Evolutionary conservation across 345 rosid genomes (phyloP).

Genomic region (Murraya koenigii): DNA sequence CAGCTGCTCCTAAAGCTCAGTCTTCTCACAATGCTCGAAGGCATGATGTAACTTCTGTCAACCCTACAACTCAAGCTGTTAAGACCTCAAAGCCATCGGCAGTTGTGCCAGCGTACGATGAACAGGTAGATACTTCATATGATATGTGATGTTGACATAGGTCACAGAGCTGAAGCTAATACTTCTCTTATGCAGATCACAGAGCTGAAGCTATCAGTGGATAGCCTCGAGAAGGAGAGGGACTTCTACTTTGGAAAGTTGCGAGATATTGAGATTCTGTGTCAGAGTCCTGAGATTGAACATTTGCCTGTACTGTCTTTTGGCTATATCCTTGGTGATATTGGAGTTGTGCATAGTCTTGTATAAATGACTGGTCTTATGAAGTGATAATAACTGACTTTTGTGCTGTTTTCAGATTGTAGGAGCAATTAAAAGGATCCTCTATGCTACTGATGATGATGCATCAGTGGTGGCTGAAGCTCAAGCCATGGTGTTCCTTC

Average conservation of each 20-base stretch:
- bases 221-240: conserved; percentile 95
- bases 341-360: not conserved
- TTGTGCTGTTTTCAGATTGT: conserved; percentile 51
- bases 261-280: conserved; percentile 86
- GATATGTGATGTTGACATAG: not conserved
- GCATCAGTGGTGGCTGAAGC: conserved; percentile 65
- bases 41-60: conserved; percentile 45
- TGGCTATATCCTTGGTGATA: not conserved
- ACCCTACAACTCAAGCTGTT: conserved; percentile 42
- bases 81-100: conserved; percentile 52
- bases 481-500: conserved; percentile 56
- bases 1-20: conserved; percentile 56
- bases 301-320: conserved; percentile 49
- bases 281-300: conserved; percentile 69
- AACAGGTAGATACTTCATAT: conserved; percentile 46
- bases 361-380: not conserved
- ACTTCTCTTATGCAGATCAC: conserved; percentile 57
- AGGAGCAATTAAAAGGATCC: conserved; percentile 68
- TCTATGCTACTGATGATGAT: conserved; percentile 77
- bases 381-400: not conserved
- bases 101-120: conserved; percentile 67
- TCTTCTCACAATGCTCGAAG: conserved; percentile 61
- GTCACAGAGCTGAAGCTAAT: conserved; percentile 17
- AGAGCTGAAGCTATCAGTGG: conserved; percentile 86
- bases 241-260: conserved; percentile 89